These are phyloP conservation scores for Kodamaea neixiangensis DNA, from an alignment of 805 yeast species.

Conservation along the genomic window DNA sequence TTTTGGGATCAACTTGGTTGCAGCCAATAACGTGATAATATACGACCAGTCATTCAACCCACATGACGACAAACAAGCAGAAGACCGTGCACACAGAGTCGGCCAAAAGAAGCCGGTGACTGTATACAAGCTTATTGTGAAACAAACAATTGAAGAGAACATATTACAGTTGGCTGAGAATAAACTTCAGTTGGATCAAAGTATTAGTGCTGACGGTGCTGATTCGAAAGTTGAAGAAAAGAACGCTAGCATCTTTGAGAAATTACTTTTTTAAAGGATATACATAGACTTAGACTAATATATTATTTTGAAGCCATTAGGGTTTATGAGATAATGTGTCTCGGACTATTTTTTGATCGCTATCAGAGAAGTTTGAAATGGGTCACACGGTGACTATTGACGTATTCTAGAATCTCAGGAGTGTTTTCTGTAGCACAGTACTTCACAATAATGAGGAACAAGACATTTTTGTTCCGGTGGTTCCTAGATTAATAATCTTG, in stretches of 20 bases:
- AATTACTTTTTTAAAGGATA: slow-evolving; percentile 38
- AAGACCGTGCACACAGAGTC: slow-evolving; percentile 96
- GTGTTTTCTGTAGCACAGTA: too few relatives aligned
- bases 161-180: slow-evolving; percentile 84
- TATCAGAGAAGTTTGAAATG: too few relatives aligned
- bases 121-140: slow-evolving; percentile 73
- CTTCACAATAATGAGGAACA: too few relatives aligned
- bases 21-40: slow-evolving; percentile 89
- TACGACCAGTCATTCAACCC: slow-evolving; percentile 96
- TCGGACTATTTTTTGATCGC: too few relatives aligned
- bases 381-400: too few relatives aligned
- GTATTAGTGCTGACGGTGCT: slow-evolving; percentile 47
- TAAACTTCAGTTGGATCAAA: slow-evolving; percentile 80
- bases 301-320: too few relatives aligned
- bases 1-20: slow-evolving; percentile 93
- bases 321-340: too few relatives aligned
- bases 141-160: slow-evolving; percentile 83
- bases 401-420: too few relatives aligned
- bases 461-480: neutral
- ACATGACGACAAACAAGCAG: slow-evolving; percentile 98
- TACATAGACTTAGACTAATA: neutral
- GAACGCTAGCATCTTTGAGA: slow-evolving; percentile 53
- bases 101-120: slow-evolving; percentile 87
- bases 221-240: slow-evolving; percentile 50
- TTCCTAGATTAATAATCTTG: too few relatives aligned